Evolutionary conservation across 345 rosid genomes (phyloP).

Genomic region (Barbarea vulgaris): DNA sequence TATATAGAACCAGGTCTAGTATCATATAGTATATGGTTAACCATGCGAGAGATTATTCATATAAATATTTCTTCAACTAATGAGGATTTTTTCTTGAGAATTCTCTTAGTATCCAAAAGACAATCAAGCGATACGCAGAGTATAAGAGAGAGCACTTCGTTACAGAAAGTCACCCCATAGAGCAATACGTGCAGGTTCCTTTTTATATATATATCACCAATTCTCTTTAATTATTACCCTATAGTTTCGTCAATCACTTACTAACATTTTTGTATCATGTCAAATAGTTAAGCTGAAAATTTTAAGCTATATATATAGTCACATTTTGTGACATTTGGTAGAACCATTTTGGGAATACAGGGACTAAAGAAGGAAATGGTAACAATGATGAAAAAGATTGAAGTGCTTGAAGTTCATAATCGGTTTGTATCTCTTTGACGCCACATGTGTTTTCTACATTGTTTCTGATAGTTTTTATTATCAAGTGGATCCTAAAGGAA

Average conservation of each 20-base stretch:
- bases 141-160: conserved; percentile 28
- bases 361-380: conserved; percentile 47
- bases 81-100: neutral
- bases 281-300: conserved; percentile 1
- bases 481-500: neutral
- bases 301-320: neutral
- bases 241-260: neutral
- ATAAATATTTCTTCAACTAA: conserved; percentile 10
- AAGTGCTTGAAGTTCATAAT: conserved; percentile 50
- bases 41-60: neutral
- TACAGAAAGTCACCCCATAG: conserved; percentile 9
- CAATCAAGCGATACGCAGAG: conserved; percentile 48
- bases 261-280: neutral
- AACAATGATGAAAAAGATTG: conserved; percentile 52
- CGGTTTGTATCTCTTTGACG: conserved; percentile 47
- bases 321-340: conserved; percentile 4
- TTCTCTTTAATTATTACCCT: neutral
- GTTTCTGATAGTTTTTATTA: neutral
- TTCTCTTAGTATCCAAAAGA: conserved; percentile 47
- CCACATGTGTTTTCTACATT: neutral
- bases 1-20: neutral
- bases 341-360: conserved; percentile 40
- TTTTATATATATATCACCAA: neutral
- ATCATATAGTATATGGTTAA: neutral
- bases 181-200: conserved; percentile 33